Conservation (phyloP, 2,329 filamentous ascomycete genomes). For the Scleromitrula shiraiana region DNA sequence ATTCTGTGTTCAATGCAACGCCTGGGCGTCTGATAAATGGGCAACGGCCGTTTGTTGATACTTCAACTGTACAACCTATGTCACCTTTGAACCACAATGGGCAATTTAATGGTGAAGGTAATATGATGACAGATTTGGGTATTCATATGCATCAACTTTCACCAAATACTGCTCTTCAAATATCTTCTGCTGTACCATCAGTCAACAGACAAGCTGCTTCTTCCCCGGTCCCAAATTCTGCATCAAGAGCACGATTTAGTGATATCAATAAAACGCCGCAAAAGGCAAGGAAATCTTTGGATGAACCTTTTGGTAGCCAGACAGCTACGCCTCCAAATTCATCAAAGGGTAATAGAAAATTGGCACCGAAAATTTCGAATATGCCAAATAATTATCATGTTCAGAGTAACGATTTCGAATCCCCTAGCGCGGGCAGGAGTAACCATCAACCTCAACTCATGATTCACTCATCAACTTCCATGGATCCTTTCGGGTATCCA, state of each 20-base stretch:
- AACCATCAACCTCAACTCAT: conserved; percentile 40
- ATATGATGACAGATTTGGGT: conserved; percentile 43
- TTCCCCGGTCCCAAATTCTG: conserved; percentile 39
- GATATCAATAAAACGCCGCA: conserved; percentile 33
- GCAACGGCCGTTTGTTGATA: conserved; percentile 24
- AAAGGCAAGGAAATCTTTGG: conserved; percentile 31
- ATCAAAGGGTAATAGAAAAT: conserved; percentile 47
- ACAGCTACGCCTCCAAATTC: conserved; percentile 54
- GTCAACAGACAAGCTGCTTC: conserved; percentile 49
- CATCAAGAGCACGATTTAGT: conserved; percentile 21
- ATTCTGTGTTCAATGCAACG: conserved; percentile 57
- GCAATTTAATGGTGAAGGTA: conserved; percentile 40
- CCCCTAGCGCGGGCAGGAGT: conserved; percentile 12
- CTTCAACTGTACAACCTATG: conserved; percentile 18
- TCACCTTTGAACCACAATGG: conserved; percentile 35
- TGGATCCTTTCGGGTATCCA: conserved; percentile 52
- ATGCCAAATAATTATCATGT: conserved; percentile 27
- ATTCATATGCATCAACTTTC: conserved; percentile 57
- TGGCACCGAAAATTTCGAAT: conserved; percentile 36
- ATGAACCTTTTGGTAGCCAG: conserved; percentile 34
- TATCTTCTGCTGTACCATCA: conserved; percentile 47
- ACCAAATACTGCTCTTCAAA: conserved; percentile 41
- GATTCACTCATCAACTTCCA: conserved; percentile 40
- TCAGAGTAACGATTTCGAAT: conserved; percentile 23
- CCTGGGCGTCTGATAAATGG: conserved; percentile 45